Evolutionary conservation across 2,329 filamentous ascomycete genomes (phyloP).

Genomic region (Verticillium albo-atrum): DNA sequence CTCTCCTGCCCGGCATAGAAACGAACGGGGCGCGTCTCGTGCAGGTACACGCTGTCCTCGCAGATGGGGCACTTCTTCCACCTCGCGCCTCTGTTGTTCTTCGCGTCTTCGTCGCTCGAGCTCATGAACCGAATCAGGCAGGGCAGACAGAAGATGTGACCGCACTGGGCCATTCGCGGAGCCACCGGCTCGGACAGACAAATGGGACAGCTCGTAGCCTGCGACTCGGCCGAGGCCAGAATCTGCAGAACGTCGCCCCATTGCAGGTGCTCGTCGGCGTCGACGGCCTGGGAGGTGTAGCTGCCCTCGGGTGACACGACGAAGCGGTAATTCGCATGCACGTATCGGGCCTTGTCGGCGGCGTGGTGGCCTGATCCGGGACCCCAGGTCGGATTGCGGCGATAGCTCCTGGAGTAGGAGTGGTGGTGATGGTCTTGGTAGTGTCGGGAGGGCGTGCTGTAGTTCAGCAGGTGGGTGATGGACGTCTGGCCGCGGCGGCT

Average conservation of each 20-base stretch:
- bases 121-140: constrained; percentile 97
- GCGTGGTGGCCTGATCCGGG: constrained; percentile 86
- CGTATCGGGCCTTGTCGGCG: constrained; percentile 81
- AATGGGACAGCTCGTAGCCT: constrained; percentile 86
- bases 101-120: constrained; percentile 66
- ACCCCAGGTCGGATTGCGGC: constrained; percentile 76
- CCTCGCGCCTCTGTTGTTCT: constrained; percentile 63
- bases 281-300: constrained; percentile 75
- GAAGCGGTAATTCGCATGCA: constrained; percentile 97
- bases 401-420: constrained; percentile 51
- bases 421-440: constrained; percentile 54
- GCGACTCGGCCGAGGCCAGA: constrained; percentile 83
- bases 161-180: constrained; percentile 93
- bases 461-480: constrained; percentile 95
- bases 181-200: constrained; percentile 90
- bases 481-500: constrained; percentile 87
- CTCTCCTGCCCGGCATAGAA: constrained; percentile 90
- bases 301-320: constrained; percentile 79
- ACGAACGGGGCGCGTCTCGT: constrained; percentile 81
- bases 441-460: constrained; percentile 72
- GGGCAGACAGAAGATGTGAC: constrained; percentile 93
- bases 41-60: constrained; percentile 88
- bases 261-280: constrained; percentile 85
- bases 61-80: constrained; percentile 98
- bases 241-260: constrained; percentile 91